A percentile compares a stretch with the other conserved stretches of the same genome.
phyloP scores from a whole-genome alignment of 2,329 filamentous ascomycete species.

The Stachybotrys chartarum region DNA sequence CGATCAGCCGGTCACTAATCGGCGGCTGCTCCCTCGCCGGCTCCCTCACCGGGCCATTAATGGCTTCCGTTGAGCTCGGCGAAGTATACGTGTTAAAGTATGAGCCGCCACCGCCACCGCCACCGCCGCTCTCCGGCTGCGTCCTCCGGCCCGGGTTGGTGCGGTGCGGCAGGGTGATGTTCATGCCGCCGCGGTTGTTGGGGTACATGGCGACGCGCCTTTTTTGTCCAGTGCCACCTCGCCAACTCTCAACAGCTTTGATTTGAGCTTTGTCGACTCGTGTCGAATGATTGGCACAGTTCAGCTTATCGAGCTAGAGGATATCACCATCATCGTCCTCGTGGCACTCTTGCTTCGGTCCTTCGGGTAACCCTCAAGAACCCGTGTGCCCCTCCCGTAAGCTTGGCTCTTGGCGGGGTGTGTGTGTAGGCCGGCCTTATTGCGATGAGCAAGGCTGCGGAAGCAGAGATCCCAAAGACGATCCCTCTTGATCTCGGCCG shows the following conservation, averaged over 20 bases:
- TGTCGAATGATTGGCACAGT: neutral
- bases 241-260: neutral
- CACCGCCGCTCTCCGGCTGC: slow-evolving; percentile 34
- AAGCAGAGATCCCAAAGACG: too few species aligned
- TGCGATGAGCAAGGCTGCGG: neutral
- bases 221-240: neutral
- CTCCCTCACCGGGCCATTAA: slow-evolving; percentile 54
- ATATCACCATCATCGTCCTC: neutral
- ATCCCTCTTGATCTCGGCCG: too few species aligned
- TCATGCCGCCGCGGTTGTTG: slow-evolving; percentile 20
- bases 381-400: neutral
- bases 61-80: slow-evolving; percentile 52
- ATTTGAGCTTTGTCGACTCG: too few species aligned
- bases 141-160: slow-evolving; percentile 39
- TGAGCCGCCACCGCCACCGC: neutral
- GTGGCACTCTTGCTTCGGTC: neutral
- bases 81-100: slow-evolving; percentile 50
- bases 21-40: slow-evolving; percentile 43
- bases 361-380: neutral
- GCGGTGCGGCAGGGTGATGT: slow-evolving; percentile 44
- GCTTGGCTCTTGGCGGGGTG: neutral
- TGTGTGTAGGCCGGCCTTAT: neutral
- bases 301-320: neutral
- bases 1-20: slow-evolving; percentile 59
- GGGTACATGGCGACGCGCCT: neutral